phyloP scores from a whole-genome alignment of 2,329 filamentous ascomycete genomes.

The Diaporthe ilicicola region DNA sequence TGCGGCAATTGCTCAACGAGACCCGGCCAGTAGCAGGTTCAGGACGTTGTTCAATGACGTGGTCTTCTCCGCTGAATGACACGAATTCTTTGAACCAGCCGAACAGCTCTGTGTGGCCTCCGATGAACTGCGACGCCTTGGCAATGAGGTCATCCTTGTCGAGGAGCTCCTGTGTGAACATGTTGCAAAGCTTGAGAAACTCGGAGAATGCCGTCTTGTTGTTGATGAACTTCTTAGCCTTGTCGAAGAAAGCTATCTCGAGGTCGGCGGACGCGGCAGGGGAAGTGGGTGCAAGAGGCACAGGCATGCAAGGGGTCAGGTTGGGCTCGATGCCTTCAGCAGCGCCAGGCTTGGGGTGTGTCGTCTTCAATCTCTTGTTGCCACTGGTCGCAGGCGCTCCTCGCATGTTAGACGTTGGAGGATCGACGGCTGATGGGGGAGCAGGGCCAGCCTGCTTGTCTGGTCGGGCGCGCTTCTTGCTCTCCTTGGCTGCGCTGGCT shows the following conservation, averaged over 20 bases:
- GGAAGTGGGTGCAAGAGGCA: conserved; percentile 81
- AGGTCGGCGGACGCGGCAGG: conserved; percentile 80
- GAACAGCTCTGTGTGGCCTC: conserved; percentile 88
- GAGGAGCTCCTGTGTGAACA: conserved; percentile 93
- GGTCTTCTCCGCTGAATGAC: conserved; percentile 78
- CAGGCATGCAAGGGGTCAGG: conserved; percentile 85
- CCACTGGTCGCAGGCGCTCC: conserved; percentile 46
- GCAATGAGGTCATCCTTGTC: conserved; percentile 84
- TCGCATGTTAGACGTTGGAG: conserved; percentile 48
- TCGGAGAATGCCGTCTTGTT: conserved; percentile 95
- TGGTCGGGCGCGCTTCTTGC: conserved; percentile 81
- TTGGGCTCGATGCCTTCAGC: conserved; percentile 81
- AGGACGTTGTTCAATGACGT: conserved; percentile 80
- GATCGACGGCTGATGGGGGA: conserved; percentile 46
- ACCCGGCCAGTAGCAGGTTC: conserved; percentile 81
- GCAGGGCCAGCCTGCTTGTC: conserved; percentile 63
- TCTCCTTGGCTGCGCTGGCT: conserved; percentile 84
- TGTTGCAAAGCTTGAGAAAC: conserved; percentile 95
- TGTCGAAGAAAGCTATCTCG: conserved; percentile 93
- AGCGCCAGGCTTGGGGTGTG: conserved; percentile 67
- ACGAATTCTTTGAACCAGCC: conserved; percentile 88
- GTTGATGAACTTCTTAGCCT: conserved; percentile 93
- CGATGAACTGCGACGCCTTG: conserved; percentile 86
- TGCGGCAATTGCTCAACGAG: conserved; percentile 94
- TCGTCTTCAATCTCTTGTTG: conserved; percentile 77